Evolutionary conservation across 352 stramenopile species (phyloP), one percentile per base, ranked within the genome.

Genomic region (Phytophthora megakarya): DNA sequence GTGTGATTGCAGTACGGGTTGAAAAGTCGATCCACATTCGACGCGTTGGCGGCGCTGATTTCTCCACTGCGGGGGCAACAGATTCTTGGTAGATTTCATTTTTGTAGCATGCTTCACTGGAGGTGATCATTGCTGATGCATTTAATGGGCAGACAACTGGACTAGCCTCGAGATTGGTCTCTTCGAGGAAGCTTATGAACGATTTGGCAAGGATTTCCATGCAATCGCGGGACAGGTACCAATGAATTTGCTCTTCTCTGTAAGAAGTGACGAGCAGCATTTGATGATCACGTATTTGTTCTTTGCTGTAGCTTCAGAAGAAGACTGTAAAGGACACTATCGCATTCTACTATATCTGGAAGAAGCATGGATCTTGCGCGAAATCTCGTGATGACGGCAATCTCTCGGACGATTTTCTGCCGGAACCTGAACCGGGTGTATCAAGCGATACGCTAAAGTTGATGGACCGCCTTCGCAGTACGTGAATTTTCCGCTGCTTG

Each of bases 301-400:
- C n/a, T 25, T 28, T 45, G 6, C 44, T 15, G 25, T 39, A 94
- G 87, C 70, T 96, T 10, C 65, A 73, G 9, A 66, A 72, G 16
- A 96, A 96, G 58, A 76, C 49, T 1, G 70, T 81, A 8, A 81
- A 82, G 25, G 78, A 95, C 45, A 78, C 75, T 16, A 87, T 96
- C 23, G 78, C 76, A 11, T 87, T 94, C 25, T 96, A 95, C 49
- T 96, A 96, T 53, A 73, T 93, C 25, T 96, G 88, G 88, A 96
- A 96, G 50, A 93, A 90, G 49, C 80, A 90, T 28, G 81, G 81
- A 4, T 80, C 75, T 15, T 76, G 72, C 40, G 40, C 51, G 25
- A 82, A 75, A 68, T 66, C 49, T 39, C 73, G 60, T 51, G 60
- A 69, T 3, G 61, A 75, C 37, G 53, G 67, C 39, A 87, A 64